These are phyloP conservation scores for Gloeostereum incarnatum DNA, from an alignment of 768 basidiomycete species.

Conservation along the genomic window DNA sequence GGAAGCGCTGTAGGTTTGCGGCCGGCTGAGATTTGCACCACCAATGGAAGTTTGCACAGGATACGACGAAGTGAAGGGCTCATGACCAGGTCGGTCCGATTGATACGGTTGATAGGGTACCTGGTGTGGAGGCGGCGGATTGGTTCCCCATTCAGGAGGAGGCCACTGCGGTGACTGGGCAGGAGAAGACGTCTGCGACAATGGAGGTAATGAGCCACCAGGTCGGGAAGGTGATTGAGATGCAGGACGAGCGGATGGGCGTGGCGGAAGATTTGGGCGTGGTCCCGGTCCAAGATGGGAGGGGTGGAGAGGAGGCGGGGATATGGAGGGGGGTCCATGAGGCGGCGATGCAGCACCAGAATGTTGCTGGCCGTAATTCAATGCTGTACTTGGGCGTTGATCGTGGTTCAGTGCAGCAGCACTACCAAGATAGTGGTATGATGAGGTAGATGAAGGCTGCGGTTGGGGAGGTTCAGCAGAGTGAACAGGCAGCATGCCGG, in stretches of 20 bases:
- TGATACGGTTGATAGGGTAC: not conserved
- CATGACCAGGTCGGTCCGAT: not conserved
- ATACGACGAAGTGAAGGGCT: not conserved
- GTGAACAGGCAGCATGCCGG: no score
- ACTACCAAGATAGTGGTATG: no score
- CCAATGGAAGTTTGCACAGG: not conserved
- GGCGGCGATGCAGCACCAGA: not conserved
- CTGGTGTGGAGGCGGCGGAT: not conserved
- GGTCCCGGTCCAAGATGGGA: constrained; percentile 13
- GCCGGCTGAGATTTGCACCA: not conserved
- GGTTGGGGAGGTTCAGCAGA: no score
- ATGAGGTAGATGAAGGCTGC: no score
- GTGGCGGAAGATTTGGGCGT: constrained; percentile 4
- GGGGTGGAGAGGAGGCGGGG: constrained; percentile 26
- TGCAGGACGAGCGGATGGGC: not conserved
- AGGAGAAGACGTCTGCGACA: constrained; percentile 2
- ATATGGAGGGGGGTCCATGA: constrained; percentile 2
- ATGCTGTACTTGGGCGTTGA: no score
- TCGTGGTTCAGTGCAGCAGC: no score
- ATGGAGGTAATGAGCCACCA: not conserved
- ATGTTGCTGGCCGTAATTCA: no score
- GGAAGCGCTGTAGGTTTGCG: not conserved
- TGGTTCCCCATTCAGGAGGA: constrained; percentile 29
- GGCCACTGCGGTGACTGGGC: constrained; percentile 28
- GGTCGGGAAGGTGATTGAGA: not conserved